Conservation (phyloP, 805 yeast genomes). For the Hermanozyma aechmeae region DNA sequence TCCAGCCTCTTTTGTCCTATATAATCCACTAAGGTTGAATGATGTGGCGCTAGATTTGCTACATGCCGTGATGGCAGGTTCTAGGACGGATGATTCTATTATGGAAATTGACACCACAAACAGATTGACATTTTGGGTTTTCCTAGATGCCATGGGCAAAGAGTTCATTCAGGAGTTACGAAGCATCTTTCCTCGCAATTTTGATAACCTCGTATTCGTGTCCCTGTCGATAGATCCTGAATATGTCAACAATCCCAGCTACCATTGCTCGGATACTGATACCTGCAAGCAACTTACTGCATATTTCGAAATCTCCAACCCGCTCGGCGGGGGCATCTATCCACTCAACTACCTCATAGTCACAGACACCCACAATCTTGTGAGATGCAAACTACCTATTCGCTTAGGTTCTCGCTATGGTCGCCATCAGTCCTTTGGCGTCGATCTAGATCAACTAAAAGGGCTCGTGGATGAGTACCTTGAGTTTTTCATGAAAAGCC, state of each 20-base stretch:
- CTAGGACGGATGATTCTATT: too few species aligned
- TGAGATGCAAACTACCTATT: constrained; percentile 12
- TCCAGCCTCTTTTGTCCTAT: too few species aligned
- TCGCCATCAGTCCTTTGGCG: constrained; percentile 15
- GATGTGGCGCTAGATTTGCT: too few species aligned
- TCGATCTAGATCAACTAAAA: constrained; percentile 4
- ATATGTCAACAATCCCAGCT: not conserved
- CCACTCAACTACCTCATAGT: constrained; percentile 22
- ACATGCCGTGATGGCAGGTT: too few species aligned
- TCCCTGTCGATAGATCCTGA: constrained; percentile 8
- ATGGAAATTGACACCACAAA: not conserved
- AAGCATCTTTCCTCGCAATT: constrained; percentile 4
- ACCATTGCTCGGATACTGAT: constrained; percentile 3
- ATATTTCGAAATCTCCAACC: constrained; percentile 19
- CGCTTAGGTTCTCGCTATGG: constrained; percentile 7
- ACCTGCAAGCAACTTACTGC: constrained; percentile 15
- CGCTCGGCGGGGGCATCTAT: constrained; percentile 28
- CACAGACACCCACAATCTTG: constrained; percentile 7
- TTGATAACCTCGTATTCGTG: constrained; percentile 6
- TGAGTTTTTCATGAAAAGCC: not conserved
- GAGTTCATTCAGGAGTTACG: constrained; percentile 13
- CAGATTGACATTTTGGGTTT: constrained; percentile 11
- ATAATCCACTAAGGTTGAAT: too few species aligned
- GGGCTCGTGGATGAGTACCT: constrained; percentile 8
- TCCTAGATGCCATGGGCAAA: constrained; percentile 24